Evolutionary conservation across 768 basidiomycete species (phyloP), one percentile per base, ranked within the genome.

Genomic region (Leccinum aurantiacum): DNA sequence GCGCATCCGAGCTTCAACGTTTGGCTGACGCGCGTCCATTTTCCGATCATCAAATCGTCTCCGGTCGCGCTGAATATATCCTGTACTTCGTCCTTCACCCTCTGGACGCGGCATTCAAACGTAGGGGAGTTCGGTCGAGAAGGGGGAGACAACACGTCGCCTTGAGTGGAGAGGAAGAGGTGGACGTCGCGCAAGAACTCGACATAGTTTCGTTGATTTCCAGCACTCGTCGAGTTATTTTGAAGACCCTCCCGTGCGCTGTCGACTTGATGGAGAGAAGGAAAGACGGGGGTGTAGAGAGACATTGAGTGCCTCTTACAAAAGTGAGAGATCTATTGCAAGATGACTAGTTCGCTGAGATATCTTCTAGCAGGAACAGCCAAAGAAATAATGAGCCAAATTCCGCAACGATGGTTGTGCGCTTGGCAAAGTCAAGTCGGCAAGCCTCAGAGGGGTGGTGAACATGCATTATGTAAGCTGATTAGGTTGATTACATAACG

Each of bases 21-120:
- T 41, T 75, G 73, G 14, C 71, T 72, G 1, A 84, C 60, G 25
- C 76, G 67, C 1, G 74, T 71, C 84, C 84, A 85, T 61, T 79
- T 80, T 33, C 80, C 80, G 48, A 77, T 73, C 0, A 78, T 69
- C 4, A 80, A 70, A 53, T 81, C 76, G 14, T 75, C 73, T 22
- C 69, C 71, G 7, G 80, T 74, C 22, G 70, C 60, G 2, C 69
- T 55, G 22, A 80, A 67, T 2, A 79, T 75, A 17, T 75, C 70
- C 25, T 66, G 50, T 6, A 84, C 70, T 44, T 69, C 67, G 38
- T 69, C 67, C 46, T 72, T 75, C 25, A 80, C 60, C 48, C 48
- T 76, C 67, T 55, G 74, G 59, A 57, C 77, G 66, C 52, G 63
- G 25, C 29, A 53, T 25, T 72, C 71, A 22, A 64, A 69, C 29